These are phyloP conservation scores for Solanum tarijense DNA, from an alignment of 257 asterid species.

Conservation along the genomic window DNA sequence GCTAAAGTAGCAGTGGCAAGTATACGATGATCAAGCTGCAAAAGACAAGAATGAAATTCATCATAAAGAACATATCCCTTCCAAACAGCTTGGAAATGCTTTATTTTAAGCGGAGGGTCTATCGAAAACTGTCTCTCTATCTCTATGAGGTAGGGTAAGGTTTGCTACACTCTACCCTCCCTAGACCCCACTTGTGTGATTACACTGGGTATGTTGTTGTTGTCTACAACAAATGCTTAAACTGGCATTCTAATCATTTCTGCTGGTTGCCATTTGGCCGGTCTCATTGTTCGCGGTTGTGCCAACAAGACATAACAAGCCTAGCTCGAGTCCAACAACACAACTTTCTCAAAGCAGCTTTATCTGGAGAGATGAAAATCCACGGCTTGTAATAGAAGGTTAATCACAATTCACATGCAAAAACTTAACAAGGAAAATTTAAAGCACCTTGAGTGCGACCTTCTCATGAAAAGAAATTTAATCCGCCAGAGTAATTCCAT, in stretches of 20 bases:
- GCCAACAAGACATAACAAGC: not conserved
- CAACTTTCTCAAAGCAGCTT: not conserved
- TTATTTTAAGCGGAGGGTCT: not conserved
- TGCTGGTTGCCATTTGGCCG: not conserved
- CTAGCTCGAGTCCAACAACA: not conserved
- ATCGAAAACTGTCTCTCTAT: not conserved
- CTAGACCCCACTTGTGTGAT: not conserved
- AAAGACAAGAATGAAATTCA: not conserved
- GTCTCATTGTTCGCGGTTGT: not conserved
- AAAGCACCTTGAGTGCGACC: not conserved
- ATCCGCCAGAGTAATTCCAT: not conserved
- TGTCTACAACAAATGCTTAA: not conserved
- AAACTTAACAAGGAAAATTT: not conserved
- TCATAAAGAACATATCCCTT: not conserved
- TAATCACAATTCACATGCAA: not conserved
- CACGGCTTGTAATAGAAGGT: not conserved
- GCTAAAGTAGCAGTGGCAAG: constrained; percentile 83
- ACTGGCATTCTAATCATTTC: not conserved
- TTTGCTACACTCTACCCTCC: not conserved
- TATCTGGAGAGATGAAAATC: not conserved
- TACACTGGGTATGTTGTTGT: not conserved
- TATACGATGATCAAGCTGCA: constrained; percentile 83
- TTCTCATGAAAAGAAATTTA: not conserved
- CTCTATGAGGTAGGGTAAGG: not conserved
- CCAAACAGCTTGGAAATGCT: not conserved